These are phyloP conservation scores for Fusarium dlaminii DNA, from an alignment of 2,329 filamentous ascomycete species.

Conservation along the genomic window DNA sequence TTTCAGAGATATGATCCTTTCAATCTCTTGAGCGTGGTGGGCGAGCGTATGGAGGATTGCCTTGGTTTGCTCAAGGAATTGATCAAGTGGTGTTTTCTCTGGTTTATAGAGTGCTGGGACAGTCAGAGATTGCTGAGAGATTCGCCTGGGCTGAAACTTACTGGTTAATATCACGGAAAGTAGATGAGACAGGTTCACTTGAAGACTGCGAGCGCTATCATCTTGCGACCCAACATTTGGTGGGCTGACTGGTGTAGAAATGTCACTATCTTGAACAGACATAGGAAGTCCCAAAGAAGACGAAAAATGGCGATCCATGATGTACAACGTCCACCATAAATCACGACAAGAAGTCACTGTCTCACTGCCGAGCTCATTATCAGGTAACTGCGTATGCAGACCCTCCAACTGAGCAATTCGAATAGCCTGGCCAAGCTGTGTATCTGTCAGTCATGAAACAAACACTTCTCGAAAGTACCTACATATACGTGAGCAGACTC, in stretches of 20 bases:
- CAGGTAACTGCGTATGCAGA: slow-evolving; percentile 52
- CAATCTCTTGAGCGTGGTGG: slow-evolving; percentile 51
- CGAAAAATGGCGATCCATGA: slow-evolving; percentile 53
- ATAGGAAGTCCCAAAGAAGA: slow-evolving; percentile 52
- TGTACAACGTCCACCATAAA: slow-evolving; percentile 55
- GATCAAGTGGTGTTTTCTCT: slow-evolving; percentile 45
- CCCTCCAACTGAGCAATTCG: slow-evolving; percentile 54
- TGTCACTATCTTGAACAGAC: slow-evolving; percentile 51
- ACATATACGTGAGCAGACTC: slow-evolving; percentile 47
- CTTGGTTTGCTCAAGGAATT: slow-evolving; percentile 50
- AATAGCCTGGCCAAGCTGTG: slow-evolving; percentile 52
- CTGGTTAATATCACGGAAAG: slow-evolving; percentile 49
- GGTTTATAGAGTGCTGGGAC: slow-evolving; percentile 48
- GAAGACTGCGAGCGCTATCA: slow-evolving; percentile 46
- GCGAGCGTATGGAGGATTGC: slow-evolving; percentile 50
- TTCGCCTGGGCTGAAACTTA: slow-evolving; percentile 16
- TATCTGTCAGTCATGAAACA: background rate
- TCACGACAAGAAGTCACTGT: slow-evolving; percentile 48
- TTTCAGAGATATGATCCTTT: slow-evolving; percentile 48
- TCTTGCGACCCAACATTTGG: slow-evolving; percentile 40
- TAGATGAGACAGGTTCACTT: slow-evolving; percentile 49
- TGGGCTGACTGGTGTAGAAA: slow-evolving; percentile 46
- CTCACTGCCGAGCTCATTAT: slow-evolving; percentile 46
- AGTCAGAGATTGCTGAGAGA: background rate
- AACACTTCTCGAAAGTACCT: background rate